Base-by-base conservation (phyloP, 1,139 yeast genomes). In the Geotrichum aggregatum region DNA sequence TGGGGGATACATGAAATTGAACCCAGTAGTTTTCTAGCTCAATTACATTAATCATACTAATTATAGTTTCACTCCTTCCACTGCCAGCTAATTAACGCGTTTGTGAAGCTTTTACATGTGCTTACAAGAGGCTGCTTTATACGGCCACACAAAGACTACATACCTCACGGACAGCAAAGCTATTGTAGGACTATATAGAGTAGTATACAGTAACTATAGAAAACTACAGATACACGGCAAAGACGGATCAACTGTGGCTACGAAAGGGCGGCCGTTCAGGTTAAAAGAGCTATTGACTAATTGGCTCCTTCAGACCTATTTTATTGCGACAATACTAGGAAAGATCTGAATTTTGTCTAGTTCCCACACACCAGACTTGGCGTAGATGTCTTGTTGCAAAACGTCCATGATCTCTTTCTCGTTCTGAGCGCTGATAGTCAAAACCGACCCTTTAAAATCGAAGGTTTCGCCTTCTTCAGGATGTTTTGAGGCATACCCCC, bases 291-390 rank as follows among this genome's bases (percentile, higher is more conserved):
- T n/a, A n/a, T n/a, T n/a, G n/a, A n/a, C n/a, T n/a, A n/a, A n/a
- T n/a, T n/a, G n/a, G 18, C 10, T 21, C 13, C 8, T 24, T 24
- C 28, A 24, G 8, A 21, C n/a, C 19, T 38, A 38, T 36, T 43
- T 36, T 6, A 49, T 31, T 14, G 49, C 49, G 11, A 22, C 24
- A 10, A 50, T 33, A 22, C 42, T 44, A 31, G 91, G 91, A 62
- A 78, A 74, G 48, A 85, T 78, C 59, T 80, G 64, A 22, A 79
- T 83, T 52, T 75, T 77, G 43, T 81, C 79, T 56, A 85, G 64
- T 65, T 87, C 94, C 95, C 95, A 87, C 55, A 87, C 77, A 0
- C 89, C 92, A 30, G 75, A 73, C 59, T 72, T 73, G 59, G 79
- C 78, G 68, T 82, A 87, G 35, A 81, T 67, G 65, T 87, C 95